Base-by-base conservation (phyloP, 495 filamentous ascomycete genomes). In the Penicillium taxi region DNA sequence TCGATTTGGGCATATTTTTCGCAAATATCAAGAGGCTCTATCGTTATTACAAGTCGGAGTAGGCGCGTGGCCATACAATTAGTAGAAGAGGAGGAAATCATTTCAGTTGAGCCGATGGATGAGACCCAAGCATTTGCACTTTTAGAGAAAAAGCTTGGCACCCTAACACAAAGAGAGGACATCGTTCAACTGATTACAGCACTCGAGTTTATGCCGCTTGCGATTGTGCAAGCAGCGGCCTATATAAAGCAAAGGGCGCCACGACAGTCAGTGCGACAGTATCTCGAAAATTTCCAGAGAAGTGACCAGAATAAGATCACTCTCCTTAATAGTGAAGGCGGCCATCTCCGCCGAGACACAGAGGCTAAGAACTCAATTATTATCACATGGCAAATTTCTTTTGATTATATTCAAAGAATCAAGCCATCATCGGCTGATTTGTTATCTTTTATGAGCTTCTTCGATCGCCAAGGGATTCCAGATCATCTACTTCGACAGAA, bases 171-270 rank as follows among this genome's bases (percentile, higher is more conserved):
- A 38, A 17, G 15, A 41, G 13, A 21, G 16, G 19, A 37, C 2
- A 39, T 57, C 11, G 52, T 1, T 4, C 18, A 30, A 17, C 25
- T 72, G 7, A 45, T 60, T 18, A 41, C 42, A 13, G 56, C 49
- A n/a, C 60, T 75, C 0, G 67, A 69, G n/a, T 54, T 39, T 26
- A 58, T 73, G 35, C 66, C 72, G 16, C 61, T 74, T 5, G 68
- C 70, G 3, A 72, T 73, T 21, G 54, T 52, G 6, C 33, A 35
- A 17, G 33, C 33, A 14, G 12, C 22, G 13, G 33, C 33, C 9
- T 4, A 25, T 15, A 24, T 35, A 8, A 16, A 35, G 20, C 4
- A 26, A 4, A 36, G 47, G 20, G 37, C 37, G 26, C 53, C 52
- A 11, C 32, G 56, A 4, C 26, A 12, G 27, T 53, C 50, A 9